phyloP scores from a whole-genome alignment of 805 yeast species.

The Diddensiella caesifluorescens region DNA sequence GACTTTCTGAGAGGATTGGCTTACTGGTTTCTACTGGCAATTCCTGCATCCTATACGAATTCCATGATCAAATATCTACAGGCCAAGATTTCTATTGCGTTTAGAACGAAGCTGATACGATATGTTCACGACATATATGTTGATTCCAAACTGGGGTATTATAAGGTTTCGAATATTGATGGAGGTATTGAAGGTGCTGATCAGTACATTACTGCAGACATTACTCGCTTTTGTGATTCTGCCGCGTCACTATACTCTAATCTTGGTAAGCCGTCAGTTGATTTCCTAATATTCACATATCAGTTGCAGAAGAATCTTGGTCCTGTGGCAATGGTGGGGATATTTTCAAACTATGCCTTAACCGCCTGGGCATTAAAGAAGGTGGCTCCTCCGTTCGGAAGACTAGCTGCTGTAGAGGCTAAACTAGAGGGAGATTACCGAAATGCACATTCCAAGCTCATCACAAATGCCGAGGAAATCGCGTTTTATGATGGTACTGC shows the following conservation, averaged over 20 bases:
- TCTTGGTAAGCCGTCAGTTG: constrained; percentile 88
- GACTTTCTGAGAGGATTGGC: constrained; percentile 71
- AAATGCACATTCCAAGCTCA: constrained; percentile 77
- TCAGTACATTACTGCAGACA: constrained; percentile 81
- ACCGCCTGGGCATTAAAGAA: constrained; percentile 71
- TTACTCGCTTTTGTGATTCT: constrained; percentile 72
- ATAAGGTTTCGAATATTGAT: constrained; percentile 61
- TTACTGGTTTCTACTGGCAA: constrained; percentile 84
- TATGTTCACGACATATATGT: constrained; percentile 87
- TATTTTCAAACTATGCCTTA: constrained; percentile 69
- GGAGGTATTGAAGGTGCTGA: constrained; percentile 64
- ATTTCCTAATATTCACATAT: constrained; percentile 73
- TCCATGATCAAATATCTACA: constrained; percentile 81
- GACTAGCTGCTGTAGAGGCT: constrained; percentile 64
- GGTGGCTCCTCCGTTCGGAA: constrained; percentile 82
- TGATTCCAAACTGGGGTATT: constrained; percentile 74
- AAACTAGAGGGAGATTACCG: constrained; percentile 84
- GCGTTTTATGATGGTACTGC: constrained; percentile 88
- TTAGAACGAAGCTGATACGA: constrained; percentile 76
- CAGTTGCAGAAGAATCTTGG: constrained; percentile 85
- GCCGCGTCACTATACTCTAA: constrained; percentile 79
- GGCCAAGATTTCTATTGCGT: constrained; percentile 69
- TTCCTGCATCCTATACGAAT: constrained; percentile 90
- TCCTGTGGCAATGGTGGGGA: constrained; percentile 76
- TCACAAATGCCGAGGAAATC: constrained; percentile 87